Percentiles rank a stretch among this genome's conserved stretches.
These are phyloP conservation scores for Blastocystis sp. DNA, from an alignment of 352 stramenopile genomes.

Conservation along the genomic window DNA sequence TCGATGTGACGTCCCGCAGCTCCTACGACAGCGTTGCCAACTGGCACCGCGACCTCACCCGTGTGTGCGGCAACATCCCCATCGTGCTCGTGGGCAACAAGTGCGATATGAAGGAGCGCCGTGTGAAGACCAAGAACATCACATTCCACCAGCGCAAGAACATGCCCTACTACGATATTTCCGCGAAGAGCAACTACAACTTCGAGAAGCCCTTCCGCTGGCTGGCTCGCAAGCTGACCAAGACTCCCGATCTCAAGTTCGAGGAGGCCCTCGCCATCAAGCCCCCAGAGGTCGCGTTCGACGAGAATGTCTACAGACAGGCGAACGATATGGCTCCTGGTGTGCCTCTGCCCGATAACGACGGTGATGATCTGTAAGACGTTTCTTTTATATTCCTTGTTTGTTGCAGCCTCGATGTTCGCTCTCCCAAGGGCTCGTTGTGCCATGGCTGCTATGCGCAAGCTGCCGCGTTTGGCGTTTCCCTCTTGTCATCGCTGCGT, in stretches of 20 bases:
- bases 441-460: background rate
- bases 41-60: constrained; percentile 97
- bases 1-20: constrained; percentile 98
- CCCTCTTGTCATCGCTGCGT: background rate
- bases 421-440: background rate
- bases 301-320: constrained; percentile 32
- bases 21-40: constrained; percentile 99
- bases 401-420: constrained; percentile 34
- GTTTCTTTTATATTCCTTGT: constrained; percentile 38
- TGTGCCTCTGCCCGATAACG: constrained; percentile 53
- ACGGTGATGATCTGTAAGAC: constrained; percentile 64
- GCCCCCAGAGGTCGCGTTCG: constrained; percentile 61
- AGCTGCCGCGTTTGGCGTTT: background rate
- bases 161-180: constrained; percentile 99
- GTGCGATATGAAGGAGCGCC: constrained; percentile 98
- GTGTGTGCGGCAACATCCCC: constrained; percentile 99
- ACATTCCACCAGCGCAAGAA: constrained; percentile 99
- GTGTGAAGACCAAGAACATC: constrained; percentile 99
- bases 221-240: constrained; percentile 91
- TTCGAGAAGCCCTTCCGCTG: constrained; percentile 99
- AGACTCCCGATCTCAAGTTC: constrained; percentile 43
- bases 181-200: constrained; percentile 99
- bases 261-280: constrained; percentile 52
- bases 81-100: constrained; percentile 99
- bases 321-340: constrained; percentile 51